These are phyloP conservation scores for Penicillium bovifimosum DNA, from an alignment of 495 filamentous ascomycete genomes.

Conservation along the genomic window DNA sequence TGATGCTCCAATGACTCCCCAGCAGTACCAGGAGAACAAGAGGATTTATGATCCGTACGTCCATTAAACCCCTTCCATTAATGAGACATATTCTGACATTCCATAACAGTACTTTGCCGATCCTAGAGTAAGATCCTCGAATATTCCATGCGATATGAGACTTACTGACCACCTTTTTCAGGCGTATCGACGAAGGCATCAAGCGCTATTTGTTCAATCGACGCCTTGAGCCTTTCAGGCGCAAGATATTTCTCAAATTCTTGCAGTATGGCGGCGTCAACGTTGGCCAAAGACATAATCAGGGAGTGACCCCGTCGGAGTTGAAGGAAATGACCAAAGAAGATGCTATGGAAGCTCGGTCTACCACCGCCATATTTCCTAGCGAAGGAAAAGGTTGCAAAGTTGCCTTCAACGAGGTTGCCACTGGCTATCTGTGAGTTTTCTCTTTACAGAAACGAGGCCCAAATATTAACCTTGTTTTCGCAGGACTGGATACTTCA, in stretches of 20 bases:
- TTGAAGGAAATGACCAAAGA: conserved; percentile 53
- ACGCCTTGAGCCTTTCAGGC: conserved; percentile 58
- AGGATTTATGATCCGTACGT: conserved; percentile 45
- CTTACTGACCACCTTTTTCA: conserved; percentile 16
- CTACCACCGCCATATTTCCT: conserved; percentile 22
- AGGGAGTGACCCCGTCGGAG: conserved; percentile 49
- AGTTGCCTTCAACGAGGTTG: conserved; percentile 76
- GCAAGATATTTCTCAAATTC: conserved; percentile 69
- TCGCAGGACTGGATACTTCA: conserved; percentile 43
- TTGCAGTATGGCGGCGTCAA: conserved; percentile 80
- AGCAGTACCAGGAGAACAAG: conserved; percentile 55
- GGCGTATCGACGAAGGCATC: conserved; percentile 81
- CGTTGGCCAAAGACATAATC: conserved; percentile 59
- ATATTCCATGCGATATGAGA: neutral
- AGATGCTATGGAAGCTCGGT: conserved; percentile 50
- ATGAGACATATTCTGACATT: conserved; percentile 3
- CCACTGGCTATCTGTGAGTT: conserved; percentile 70
- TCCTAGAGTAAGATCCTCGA: conserved; percentile 32
- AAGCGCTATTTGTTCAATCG: conserved; percentile 72
- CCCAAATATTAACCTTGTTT: neutral
- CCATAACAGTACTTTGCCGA: conserved; percentile 30
- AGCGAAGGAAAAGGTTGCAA: conserved; percentile 46
- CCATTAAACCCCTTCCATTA: neutral
- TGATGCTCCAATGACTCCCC: conserved; percentile 71
- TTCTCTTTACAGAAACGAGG: neutral